phyloP scores from a whole-genome alignment of 345 rosid genomes.

The Aquilaria yunnanensis region DNA sequence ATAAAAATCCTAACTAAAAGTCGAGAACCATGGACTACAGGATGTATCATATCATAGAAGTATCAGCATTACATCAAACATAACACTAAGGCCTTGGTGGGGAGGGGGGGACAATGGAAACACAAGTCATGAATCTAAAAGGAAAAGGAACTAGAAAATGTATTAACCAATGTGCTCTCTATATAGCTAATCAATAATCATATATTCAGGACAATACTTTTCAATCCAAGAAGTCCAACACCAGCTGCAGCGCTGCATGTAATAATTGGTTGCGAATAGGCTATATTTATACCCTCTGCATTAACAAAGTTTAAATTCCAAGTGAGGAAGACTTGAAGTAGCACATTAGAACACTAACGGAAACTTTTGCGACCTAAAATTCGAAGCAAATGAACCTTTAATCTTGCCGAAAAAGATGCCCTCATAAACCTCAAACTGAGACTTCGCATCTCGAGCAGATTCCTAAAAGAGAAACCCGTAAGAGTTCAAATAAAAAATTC shows the following conservation, averaged over 20 bases:
- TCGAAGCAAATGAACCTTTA: slow-evolving; percentile 42
- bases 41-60: too few relatives aligned
- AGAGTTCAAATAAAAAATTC: not conserved
- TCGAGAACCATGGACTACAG: too few relatives aligned
- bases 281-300: slow-evolving; percentile 63
- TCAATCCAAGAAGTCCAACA: slow-evolving; percentile 46
- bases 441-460: slow-evolving; percentile 43
- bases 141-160: not conserved
- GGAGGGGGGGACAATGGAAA: too few relatives aligned
- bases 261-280: slow-evolving; percentile 58
- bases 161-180: not conserved
- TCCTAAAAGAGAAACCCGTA: slow-evolving; percentile 31
- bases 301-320: slow-evolving; percentile 1
- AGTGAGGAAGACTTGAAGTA: slow-evolving; percentile 1
- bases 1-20: too few relatives aligned
- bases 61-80: not conserved
- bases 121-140: not conserved
- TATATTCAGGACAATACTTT: slow-evolving; percentile 37
- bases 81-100: not conserved
- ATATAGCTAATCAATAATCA: too few relatives aligned
- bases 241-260: slow-evolving; percentile 48
- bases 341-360: not conserved
- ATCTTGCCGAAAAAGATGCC: slow-evolving; percentile 44
- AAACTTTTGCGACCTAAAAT: not conserved
- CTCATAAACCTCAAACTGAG: slow-evolving; percentile 55